A percentile compares a stretch with the other conserved stretches of the same genome.
phyloP scores from a whole-genome alignment of 2,329 filamentous ascomycete species.

The Phialemonium atrogriseum region DNA sequence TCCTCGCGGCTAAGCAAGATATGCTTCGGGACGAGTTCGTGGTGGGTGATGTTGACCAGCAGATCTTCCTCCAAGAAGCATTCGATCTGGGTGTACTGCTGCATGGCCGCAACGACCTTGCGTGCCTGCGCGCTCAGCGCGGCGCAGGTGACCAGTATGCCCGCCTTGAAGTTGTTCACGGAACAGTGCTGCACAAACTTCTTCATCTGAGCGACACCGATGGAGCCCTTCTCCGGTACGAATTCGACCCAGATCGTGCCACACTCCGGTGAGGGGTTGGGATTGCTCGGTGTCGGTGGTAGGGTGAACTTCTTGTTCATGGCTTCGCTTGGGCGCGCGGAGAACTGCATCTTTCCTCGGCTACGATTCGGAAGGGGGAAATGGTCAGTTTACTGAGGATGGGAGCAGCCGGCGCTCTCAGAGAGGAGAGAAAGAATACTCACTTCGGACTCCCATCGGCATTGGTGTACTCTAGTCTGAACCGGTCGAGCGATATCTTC shows the following conservation, averaged over 20 bases:
- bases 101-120: slow-evolving; percentile 73
- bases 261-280: slow-evolving; percentile 63
- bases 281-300: slow-evolving; percentile 58
- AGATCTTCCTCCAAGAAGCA: slow-evolving; percentile 94
- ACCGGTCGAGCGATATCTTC: slow-evolving; percentile 75
- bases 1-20: slow-evolving; percentile 84
- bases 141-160: slow-evolving; percentile 80
- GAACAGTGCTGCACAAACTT: slow-evolving; percentile 77
- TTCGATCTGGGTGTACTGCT: slow-evolving; percentile 74
- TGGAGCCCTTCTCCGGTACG: slow-evolving; percentile 56
- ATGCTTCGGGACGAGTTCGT: slow-evolving; percentile 93
- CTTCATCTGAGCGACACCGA: slow-evolving; percentile 90
- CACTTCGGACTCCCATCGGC: slow-evolving; percentile 71
- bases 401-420: neutral
- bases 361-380: slow-evolving; percentile 34
- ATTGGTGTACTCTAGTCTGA: slow-evolving; percentile 63
- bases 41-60: slow-evolving; percentile 95
- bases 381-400: neutral
- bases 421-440: slow-evolving; percentile 18
- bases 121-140: slow-evolving; percentile 79
- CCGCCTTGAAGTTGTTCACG: slow-evolving; percentile 75
- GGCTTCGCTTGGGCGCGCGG: slow-evolving; percentile 69
- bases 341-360: slow-evolving; percentile 78
- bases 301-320: slow-evolving; percentile 84
- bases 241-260: slow-evolving; percentile 94